Evolutionary conservation across 2,329 filamentous ascomycete genomes (phyloP).

Genomic region (Fusarium luffae): DNA sequence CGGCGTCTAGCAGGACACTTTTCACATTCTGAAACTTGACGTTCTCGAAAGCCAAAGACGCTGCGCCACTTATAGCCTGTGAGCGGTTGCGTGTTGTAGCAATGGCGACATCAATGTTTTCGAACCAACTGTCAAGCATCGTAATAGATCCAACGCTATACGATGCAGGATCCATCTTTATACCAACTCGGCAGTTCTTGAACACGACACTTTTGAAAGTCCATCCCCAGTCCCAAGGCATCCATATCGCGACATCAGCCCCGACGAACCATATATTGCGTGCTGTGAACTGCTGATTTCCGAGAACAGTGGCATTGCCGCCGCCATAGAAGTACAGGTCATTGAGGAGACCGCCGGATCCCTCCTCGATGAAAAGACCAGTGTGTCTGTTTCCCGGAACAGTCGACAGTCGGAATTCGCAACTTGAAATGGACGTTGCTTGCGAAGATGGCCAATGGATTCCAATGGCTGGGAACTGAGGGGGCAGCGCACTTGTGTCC

Average conservation of each 20-base stretch:
- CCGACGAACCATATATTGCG: constrained; percentile 74
- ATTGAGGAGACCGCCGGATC: constrained; percentile 73
- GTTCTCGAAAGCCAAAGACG: constrained; percentile 61
- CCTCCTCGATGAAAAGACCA: constrained; percentile 72
- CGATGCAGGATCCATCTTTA: constrained; percentile 70
- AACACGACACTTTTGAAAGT: constrained; percentile 75
- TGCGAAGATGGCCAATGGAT: constrained; percentile 78
- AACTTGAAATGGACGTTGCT: constrained; percentile 69
- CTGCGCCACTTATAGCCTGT: constrained; percentile 52
- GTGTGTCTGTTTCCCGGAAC: constrained; percentile 60
- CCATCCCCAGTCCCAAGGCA: constrained; percentile 83
- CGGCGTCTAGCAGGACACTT: constrained; percentile 43
- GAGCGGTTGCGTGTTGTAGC: constrained; percentile 64
- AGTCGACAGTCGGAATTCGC: constrained; percentile 63
- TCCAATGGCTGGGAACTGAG: constrained; percentile 59
- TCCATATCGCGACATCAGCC: constrained; percentile 73
- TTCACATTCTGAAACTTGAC: constrained; percentile 53
- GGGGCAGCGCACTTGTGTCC: constrained; percentile 63
- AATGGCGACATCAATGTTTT: constrained; percentile 74
- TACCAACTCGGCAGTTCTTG: constrained; percentile 71
- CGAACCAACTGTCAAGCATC: constrained; percentile 78
- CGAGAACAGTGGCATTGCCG: constrained; percentile 65
- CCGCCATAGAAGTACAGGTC: constrained; percentile 79
- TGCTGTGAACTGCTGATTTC: constrained; percentile 79
- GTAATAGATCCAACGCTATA: constrained; percentile 77